These are phyloP conservation scores for Nakataea oryzae DNA, from an alignment of 2,329 filamentous ascomycete species.

Conservation along the genomic window DNA sequence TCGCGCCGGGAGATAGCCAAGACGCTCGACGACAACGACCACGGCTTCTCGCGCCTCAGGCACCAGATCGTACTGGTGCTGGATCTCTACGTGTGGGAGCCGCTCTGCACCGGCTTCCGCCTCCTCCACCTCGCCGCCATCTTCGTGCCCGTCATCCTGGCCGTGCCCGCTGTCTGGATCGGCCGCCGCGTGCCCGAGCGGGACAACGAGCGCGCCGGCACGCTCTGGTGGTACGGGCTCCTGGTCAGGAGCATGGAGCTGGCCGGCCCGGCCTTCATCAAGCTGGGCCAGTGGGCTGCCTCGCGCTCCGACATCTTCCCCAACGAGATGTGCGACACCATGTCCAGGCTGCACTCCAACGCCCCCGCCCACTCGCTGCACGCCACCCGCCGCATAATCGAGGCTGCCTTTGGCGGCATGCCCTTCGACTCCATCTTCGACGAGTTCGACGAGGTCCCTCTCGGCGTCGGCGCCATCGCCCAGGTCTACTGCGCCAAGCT, in stretches of 20 bases:
- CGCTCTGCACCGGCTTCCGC: constrained; percentile 74
- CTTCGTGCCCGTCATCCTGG: constrained; percentile 79
- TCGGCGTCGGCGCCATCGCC: constrained; percentile 92
- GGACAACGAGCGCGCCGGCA: constrained; percentile 69
- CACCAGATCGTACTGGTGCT: constrained; percentile 55
- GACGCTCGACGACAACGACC: constrained; percentile 50
- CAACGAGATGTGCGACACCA: constrained; percentile 77
- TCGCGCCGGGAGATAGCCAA: constrained; percentile 71
- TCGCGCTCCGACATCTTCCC: constrained; percentile 96
- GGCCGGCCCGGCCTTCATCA: constrained; percentile 93
- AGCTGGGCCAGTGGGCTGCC: constrained; percentile 97
- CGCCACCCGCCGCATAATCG: constrained; percentile 68
- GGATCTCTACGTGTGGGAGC: constrained; percentile 70
- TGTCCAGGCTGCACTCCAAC: constrained; percentile 92
- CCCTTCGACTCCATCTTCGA: constrained; percentile 88
- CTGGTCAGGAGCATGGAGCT: constrained; percentile 83
- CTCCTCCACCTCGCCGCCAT: constrained; percentile 80
- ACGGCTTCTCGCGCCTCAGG: constrained; percentile 45
- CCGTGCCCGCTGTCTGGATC: constrained; percentile 73
- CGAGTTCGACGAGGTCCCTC: constrained; percentile 80
- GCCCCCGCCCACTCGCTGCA: constrained; percentile 83
- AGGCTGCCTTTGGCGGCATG: constrained; percentile 70
- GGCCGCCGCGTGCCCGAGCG: constrained; percentile 52
- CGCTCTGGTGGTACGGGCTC: constrained; percentile 90
- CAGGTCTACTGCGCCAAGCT: constrained; percentile 96